These are phyloP conservation scores for Serendipita sp. DNA, from an alignment of 768 basidiomycete species.

Conservation along the genomic window DNA sequence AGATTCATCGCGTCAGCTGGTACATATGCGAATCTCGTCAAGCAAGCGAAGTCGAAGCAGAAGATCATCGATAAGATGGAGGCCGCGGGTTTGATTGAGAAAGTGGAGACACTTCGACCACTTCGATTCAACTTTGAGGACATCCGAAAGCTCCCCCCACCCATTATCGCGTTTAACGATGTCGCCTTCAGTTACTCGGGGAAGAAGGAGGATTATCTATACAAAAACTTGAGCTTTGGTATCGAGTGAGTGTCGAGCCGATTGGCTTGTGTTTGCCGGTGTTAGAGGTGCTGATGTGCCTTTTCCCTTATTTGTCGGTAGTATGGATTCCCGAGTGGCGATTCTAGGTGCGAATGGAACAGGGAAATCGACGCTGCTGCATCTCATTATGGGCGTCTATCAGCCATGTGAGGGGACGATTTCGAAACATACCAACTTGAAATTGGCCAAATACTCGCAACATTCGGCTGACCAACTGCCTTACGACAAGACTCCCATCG, in stretches of 20 bases:
- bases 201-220: constrained; percentile 72
- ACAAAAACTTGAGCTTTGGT: constrained; percentile 84
- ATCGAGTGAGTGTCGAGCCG: constrained; percentile 52
- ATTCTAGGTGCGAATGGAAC: constrained; percentile 95
- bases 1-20: constrained; percentile 98
- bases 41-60: constrained; percentile 98
- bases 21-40: constrained; percentile 97
- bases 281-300: neutral
- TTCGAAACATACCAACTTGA: constrained; percentile 75
- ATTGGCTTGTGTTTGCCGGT: neutral
- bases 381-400: constrained; percentile 71
- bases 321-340: constrained; percentile 88
- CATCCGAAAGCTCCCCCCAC: constrained; percentile 81
- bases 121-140: constrained; percentile 95
- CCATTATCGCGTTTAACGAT: constrained; percentile 89
- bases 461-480: constrained; percentile 98
- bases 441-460: constrained; percentile 96
- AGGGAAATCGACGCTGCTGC: constrained; percentile 82
- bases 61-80: constrained; percentile 99
- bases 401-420: constrained; percentile 74
- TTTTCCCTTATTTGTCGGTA: constrained; percentile 16
- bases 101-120: constrained; percentile 55
- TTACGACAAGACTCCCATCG: constrained; percentile 77
- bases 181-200: constrained; percentile 96
- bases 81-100: constrained; percentile 91